Conservation (phyloP, 805 yeast species). For the Priceomyces carsonii region DNA sequence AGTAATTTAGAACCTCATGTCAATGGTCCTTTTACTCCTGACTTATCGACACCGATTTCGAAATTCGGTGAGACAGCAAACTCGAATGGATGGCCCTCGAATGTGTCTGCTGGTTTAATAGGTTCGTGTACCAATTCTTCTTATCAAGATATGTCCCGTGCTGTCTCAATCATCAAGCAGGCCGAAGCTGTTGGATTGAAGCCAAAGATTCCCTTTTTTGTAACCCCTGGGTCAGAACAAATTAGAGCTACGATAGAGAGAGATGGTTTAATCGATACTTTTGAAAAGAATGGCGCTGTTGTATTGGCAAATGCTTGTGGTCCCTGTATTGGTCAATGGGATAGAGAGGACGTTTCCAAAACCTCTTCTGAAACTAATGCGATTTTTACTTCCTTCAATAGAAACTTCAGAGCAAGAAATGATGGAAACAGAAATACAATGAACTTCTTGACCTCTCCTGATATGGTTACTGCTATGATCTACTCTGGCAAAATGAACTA, state of each 20-base stretch:
- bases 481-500: conserved; percentile 91
- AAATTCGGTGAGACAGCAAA: conserved; percentile 71
- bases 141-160: conserved; percentile 97
- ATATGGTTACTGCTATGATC: conserved; percentile 94
- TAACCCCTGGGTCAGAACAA: conserved; percentile 98
- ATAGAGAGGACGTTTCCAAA: conserved; percentile 76
- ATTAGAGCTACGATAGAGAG: conserved; percentile 95
- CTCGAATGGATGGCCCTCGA: conserved; percentile 81
- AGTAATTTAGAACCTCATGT: conserved; percentile 88
- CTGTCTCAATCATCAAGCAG: conserved; percentile 84
- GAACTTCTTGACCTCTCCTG: conserved; percentile 98
- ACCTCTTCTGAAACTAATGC: conserved; percentile 72
- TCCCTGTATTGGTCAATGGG: conserved; percentile 99
- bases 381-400: conserved; percentile 94
- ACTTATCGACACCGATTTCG: conserved; percentile 90
- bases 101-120: conserved; percentile 88
- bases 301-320: conserved; percentile 98
- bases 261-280: conserved; percentile 83
- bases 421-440: conserved; percentile 98
- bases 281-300: conserved; percentile 84
- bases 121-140: conserved; percentile 99
- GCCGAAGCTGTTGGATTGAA: conserved; percentile 85
- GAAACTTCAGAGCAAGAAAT: conserved; percentile 96
- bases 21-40: conserved; percentile 99
- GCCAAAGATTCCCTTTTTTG: conserved; percentile 89